These are phyloP conservation scores for Naumovozyma dairenensis DNA, from an alignment of 805 yeast genomes.

Conservation along the genomic window DNA sequence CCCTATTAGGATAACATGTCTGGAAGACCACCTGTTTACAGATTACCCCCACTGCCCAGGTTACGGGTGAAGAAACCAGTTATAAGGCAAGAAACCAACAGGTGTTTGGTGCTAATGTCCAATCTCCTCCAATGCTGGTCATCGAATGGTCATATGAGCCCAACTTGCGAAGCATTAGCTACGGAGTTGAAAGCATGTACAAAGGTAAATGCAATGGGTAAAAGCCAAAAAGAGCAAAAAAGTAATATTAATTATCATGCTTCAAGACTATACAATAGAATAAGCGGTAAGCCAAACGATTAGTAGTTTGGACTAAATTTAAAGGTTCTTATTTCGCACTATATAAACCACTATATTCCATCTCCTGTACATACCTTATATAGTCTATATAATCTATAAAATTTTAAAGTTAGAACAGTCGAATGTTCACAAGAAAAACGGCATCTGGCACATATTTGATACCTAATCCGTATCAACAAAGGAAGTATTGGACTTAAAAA, in stretches of 20 bases:
- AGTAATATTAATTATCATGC: slow-evolving; percentile 46
- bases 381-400: too few species aligned
- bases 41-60: slow-evolving; percentile 65
- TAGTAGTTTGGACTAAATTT: too few species aligned
- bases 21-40: slow-evolving; percentile 31
- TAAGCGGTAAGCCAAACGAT: slow-evolving; percentile 39
- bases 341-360: too few species aligned
- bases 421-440: too few species aligned
- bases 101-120: slow-evolving; percentile 75
- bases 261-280: slow-evolving; percentile 38
- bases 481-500: too few species aligned
- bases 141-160: slow-evolving; percentile 77
- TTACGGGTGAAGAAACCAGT: slow-evolving; percentile 60
- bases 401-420: too few species aligned
- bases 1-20: slow-evolving; percentile 17
- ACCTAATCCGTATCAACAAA: too few species aligned
- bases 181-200: slow-evolving; percentile 67
- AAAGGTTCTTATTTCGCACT: too few species aligned
- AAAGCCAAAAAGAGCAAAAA: slow-evolving; percentile 19
- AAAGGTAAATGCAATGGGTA: slow-evolving; percentile 30
- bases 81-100: slow-evolving; percentile 47
- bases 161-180: slow-evolving; percentile 56
- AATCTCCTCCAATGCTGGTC: slow-evolving; percentile 92
- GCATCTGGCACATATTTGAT: too few species aligned
- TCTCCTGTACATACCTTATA: too few species aligned